Evolutionary conservation across 768 basidiomycete genomes (phyloP), one percentile per base, ranked within the genome.

Genomic region (Kwoniella europaea): DNA sequence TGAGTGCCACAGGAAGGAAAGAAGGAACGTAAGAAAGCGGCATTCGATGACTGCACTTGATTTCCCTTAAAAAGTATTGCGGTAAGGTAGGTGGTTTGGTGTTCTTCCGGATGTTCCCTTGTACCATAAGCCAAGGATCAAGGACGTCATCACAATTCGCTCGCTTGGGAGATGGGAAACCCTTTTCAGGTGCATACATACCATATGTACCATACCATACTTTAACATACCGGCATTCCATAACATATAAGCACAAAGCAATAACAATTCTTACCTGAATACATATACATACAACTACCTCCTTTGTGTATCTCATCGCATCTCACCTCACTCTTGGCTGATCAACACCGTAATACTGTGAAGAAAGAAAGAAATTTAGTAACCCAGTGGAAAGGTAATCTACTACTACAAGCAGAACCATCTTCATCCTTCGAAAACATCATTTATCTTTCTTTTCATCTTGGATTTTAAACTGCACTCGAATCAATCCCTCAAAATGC

Each of bases 401-500:
- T 24, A 24, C 24, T 24, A 24, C 24, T 24, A 24, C 24, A 24
- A 24, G 24, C 24, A 24, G 24, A 24, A 24, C 44, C 44, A 10
- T 44, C 44, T 44, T 44, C 44, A 44, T 44, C 44, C 15, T 44
- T 10, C 44, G 10, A 44, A 10, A 44, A 44, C 44, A 10, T 44
- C 44, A 24, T 24, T 24, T 24, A 24, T 44, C 10, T 16, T 3
- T 16, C 44, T 10, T 10, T 16, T 16, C 44, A 44, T 16, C 44
- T 44, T 10, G 15, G 44, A 44, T 16, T 16, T 10, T 10, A 44
- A 44, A 44, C 24, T 24, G 24, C 44, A 44, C 44, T 44, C 44
- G 44, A 10, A 44, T 24, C 24, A 24, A 24, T 24, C 44, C 10
- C 4, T 58, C 52, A 67, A 27, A 67, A 79, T 79, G 78, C 42